Base-by-base conservation (phyloP, 2,329 filamentous ascomycete genomes). In the Diaporthe australafricana region DNA sequence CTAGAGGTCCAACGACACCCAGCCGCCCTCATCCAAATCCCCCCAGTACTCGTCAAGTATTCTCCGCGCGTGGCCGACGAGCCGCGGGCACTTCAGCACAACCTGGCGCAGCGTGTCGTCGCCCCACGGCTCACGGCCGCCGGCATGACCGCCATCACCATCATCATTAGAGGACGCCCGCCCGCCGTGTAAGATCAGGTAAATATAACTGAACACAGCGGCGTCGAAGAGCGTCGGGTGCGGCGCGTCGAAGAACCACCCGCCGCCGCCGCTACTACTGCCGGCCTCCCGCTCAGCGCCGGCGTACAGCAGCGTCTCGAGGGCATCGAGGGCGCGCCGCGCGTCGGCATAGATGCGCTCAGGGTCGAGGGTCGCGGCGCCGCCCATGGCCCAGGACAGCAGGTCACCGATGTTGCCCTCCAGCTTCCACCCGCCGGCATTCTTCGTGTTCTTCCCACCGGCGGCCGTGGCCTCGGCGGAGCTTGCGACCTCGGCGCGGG, bases 121-220 rank as follows among this genome's bases (percentile, higher is more conserved):
- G 8, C 47, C 60, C 72, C 84, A 73, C 2, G 42, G 11, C 22
- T 68, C 30, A 35, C 32, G 32, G 32, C 32, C 9, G 22, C 14
- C 35, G 8, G 14, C 6, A 11, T n/a, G 27, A 6, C 9, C 25
- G 2, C 84, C 93, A 93, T 95, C 1, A 82, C 84, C 75, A 94
- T 74, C 9, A 73, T 73, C 77, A 20, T 11, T 47, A 22, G 53
- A 56, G 16, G 40, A 32, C 30, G 52, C 53, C 45, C 63, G 55
- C 56, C 56, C 48, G 2, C 77, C 78, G 42, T 90, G 90, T 66
- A 97, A 82, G 67, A 98, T 85, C 65, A 97, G 84, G 80, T 97
- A 90, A 0, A 94, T 95, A 81, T 98, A 99, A 4, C 94, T 91
- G 83, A 98, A 98, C 2, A 98, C 89, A 68, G 90, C 91, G 8